Base-by-base conservation (phyloP, 2,329 filamentous ascomycete genomes). In the Calonectria hongkongensis region DNA sequence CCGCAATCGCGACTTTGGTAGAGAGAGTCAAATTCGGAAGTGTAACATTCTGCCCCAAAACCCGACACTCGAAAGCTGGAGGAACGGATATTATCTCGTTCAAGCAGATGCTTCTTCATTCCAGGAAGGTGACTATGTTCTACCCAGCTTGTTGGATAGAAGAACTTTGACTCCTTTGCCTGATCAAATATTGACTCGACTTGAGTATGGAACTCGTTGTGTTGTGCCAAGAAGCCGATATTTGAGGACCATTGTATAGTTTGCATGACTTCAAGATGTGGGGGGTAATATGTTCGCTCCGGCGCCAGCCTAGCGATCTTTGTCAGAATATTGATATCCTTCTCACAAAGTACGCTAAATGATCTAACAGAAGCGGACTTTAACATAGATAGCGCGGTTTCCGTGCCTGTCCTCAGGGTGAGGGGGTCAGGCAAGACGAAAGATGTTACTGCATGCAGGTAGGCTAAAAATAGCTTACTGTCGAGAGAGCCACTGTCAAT, bases 391-490 rank as follows among this genome's bases (percentile, higher is more conserved):
- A 92, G 74, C 0, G 89, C 88, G 56, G 88, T 80, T 74, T 92
- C 90, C 0, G 89, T 90, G 0, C 91, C 91, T 0, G 89, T 92
- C 8, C 81, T 79, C 0, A 76, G 60, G 0, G 87, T 89, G 0
- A 92, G 81, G 0, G 80, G 81, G 74, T 92, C 90, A 0, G 87
- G 86, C 0, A 90, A 79, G 36, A 84, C 88, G 62, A 86, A 85
- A 0, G 89, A 89, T 0, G 90, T 92, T 0, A 91, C 67, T 0
- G 87, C 89, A 73, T 92, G 90, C 0, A 92, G 79, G 36, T 88
- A 88, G 12, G 83, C 83, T 0, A 90, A 81, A 21, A 87, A 84
- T 0, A 93, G 81, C 65, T 88, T 89, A 78, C 88, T 89, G 10
- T 87, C 83, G 0, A 91, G 60, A 15, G 82, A 87, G 0, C 87